Conservation (phyloP, 306 rosid genomes). For the Cyamopsis tetragonoloba region DNA sequence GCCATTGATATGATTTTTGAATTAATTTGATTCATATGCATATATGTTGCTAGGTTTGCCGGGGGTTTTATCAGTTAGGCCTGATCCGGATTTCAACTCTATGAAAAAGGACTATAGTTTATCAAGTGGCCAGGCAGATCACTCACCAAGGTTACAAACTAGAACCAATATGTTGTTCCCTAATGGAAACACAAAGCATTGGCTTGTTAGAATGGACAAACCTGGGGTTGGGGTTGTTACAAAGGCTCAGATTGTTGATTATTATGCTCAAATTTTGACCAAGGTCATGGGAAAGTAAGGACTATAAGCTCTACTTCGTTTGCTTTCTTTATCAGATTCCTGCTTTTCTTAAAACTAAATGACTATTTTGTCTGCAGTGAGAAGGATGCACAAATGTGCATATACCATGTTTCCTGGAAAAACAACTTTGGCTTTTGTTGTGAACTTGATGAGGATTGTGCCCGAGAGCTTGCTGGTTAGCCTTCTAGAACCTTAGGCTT, state of each 20-base stretch:
- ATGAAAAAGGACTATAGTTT: conserved; percentile 48
- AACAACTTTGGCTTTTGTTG: conserved; percentile 81
- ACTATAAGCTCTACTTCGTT: not conserved
- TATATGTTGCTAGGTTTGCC: conserved; percentile 54
- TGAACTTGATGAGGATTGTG: conserved; percentile 78
- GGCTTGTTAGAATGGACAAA: conserved; percentile 80
- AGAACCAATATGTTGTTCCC: conserved; percentile 52
- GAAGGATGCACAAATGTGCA: conserved; percentile 87
- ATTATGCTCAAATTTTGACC: conserved; percentile 66
- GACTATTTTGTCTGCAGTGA: conserved; percentile 46
- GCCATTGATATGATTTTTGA: not conserved
- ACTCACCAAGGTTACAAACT: conserved; percentile 17
- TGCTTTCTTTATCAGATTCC: not conserved
- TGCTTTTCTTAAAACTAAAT: conserved; percentile 17
- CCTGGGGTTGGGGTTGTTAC: conserved; percentile 78
- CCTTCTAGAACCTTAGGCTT: not conserved
- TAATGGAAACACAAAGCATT: conserved; percentile 56
- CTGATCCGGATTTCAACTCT: conserved; percentile 53
- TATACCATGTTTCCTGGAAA: conserved; percentile 87
- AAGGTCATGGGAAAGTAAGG: conserved; percentile 82
- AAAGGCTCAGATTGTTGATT: conserved; percentile 90
- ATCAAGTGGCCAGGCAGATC: conserved; percentile 24
- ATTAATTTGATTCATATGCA: conserved; percentile 1
- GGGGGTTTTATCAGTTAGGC: conserved; percentile 50
- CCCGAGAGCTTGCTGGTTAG: conserved; percentile 60